Base-by-base conservation (phyloP, 2,329 filamentous ascomycete genomes). In the Aspergillus hiratsukae region DNA sequence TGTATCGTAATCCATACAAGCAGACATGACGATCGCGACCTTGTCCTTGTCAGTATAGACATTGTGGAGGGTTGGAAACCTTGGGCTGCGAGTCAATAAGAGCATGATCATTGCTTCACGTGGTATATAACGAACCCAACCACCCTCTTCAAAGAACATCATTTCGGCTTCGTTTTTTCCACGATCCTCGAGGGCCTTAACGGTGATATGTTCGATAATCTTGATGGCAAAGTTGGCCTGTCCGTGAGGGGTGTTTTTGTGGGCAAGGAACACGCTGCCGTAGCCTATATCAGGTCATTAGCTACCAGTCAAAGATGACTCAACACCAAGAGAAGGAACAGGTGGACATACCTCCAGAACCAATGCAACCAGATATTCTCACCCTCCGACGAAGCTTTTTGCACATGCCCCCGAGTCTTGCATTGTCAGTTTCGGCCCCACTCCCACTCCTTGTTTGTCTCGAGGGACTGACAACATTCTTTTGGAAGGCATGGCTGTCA, bases 51-150 rank as follows among this genome's bases (percentile, higher is more conserved):
- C 63, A 8, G 64, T 55, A 49, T 71, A 71, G 17, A 71, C 64
- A 0, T 67, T 69, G 54, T 70, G 58, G 23, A 72, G 45, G 0
- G 17, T 61, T 2, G 69, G 68, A 43, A 72, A 72, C 14, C 65
- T 62, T 17, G 64, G 52, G 54, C 63, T 65, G n/a, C 56, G 29
- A 19, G 59, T 53, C 14, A 66, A 52, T 8, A 70, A 61, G 14
- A 67, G 57, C 46, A 72, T 46, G 11, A 65, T 43, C 8, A 69
- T 52, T 3, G 69, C 69, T 55, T 72, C 69, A 5, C 50, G 48
- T 9, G 68, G 69, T 3, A 71, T 62, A 52, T 62, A 66, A 46
- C 58, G 51, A 48, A 31, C 25, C 37, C 23, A 28, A 17, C 45
- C 27, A 46, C 21, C 21, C 4, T 46, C 43, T 23, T 25, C 23